These are phyloP conservation scores for Eimeria sp. DNA, from an alignment of 169 alveolate species.

Conservation along the genomic window DNA sequence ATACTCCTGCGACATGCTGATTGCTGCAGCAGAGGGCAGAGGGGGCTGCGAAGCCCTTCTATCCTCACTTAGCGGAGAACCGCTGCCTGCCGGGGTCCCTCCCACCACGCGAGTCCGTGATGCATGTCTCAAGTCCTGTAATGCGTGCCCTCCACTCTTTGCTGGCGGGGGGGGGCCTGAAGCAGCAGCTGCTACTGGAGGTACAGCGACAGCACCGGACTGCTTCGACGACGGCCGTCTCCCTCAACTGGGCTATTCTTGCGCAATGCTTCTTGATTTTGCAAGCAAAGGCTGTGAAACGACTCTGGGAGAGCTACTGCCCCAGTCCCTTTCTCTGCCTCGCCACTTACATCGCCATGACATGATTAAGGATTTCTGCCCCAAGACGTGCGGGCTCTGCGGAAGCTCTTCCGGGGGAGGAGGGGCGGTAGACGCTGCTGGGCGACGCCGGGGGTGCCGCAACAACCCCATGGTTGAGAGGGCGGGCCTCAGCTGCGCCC, in stretches of 20 bases:
- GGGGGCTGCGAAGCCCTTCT: slow-evolving; percentile 84
- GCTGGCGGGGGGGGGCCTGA: slow-evolving; percentile 2
- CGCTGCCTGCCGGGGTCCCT: slow-evolving; percentile 81
- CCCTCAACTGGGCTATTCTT: slow-evolving; percentile 85
- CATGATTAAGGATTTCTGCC: slow-evolving; percentile 73
- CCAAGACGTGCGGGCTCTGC: slow-evolving; percentile 76
- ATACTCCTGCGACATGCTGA: slow-evolving; percentile 83
- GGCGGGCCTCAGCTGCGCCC: slow-evolving; percentile 79
- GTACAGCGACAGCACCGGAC: slow-evolving; percentile 29
- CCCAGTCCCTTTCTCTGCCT: slow-evolving; percentile 60
- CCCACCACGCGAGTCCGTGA: slow-evolving; percentile 82
- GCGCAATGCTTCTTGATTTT: slow-evolving; percentile 82
- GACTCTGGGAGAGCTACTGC: slow-evolving; percentile 75
- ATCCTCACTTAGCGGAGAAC: slow-evolving; percentile 49
- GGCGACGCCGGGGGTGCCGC: slow-evolving; percentile 67
- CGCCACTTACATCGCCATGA: slow-evolving; percentile 66
- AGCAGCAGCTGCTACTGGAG: slow-evolving; percentile 21
- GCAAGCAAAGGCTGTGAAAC: slow-evolving; percentile 76
- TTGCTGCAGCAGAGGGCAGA: slow-evolving; percentile 71
- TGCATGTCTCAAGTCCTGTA: slow-evolving; percentile 74
- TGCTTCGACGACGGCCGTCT: slow-evolving; percentile 86
- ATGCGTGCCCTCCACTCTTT: slow-evolving; percentile 68
- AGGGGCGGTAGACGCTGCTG: slow-evolving; percentile 33
- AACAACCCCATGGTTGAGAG: slow-evolving; percentile 83
- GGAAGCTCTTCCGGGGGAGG: slow-evolving; percentile 24